Conservation (phyloP, 2,329 filamentous ascomycete genomes). For the Juglanconis oblonga region DNA sequence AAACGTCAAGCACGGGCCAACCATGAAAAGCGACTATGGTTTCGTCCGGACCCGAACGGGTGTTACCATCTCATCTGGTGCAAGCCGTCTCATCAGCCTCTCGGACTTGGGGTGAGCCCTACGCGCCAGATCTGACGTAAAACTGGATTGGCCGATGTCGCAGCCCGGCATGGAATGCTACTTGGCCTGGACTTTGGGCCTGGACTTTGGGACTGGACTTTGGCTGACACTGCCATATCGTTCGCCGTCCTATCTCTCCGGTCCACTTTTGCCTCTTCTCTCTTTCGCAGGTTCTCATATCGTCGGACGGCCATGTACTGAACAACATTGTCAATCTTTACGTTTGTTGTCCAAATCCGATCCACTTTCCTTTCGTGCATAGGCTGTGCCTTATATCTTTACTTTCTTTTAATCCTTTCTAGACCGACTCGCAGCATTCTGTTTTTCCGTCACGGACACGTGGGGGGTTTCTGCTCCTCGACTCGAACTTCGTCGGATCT, state of each 20-base stretch:
- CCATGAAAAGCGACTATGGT: neutral
- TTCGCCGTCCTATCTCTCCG: neutral
- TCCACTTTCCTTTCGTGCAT: neutral
- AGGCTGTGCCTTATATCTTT: constrained; percentile 16
- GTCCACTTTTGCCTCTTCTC: neutral
- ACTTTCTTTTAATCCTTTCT: constrained; percentile 2
- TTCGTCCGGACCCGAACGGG: neutral
- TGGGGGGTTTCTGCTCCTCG: constrained; percentile 1
- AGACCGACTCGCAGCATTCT: neutral
- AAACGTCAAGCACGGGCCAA: constrained; percentile 3
- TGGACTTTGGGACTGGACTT: neutral
- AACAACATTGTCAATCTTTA: neutral
- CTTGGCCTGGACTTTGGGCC: neutral
- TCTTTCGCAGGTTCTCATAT: neutral
- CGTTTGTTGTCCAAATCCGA: neutral
- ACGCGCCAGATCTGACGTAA: neutral
- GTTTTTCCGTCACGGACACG: neutral
- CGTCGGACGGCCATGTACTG: neutral
- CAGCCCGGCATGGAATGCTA: neutral
- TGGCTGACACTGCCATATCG: constrained; percentile 1
- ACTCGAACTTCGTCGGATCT: neutral
- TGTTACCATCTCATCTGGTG: neutral
- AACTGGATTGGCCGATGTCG: neutral
- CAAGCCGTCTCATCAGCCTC: constrained; percentile 4
- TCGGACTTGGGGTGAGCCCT: neutral